Evolutionary conservation across 352 stramenopile genomes (phyloP), one percentile per base, ranked within the genome.

Genomic region (Globisporangium carolinianum): DNA sequence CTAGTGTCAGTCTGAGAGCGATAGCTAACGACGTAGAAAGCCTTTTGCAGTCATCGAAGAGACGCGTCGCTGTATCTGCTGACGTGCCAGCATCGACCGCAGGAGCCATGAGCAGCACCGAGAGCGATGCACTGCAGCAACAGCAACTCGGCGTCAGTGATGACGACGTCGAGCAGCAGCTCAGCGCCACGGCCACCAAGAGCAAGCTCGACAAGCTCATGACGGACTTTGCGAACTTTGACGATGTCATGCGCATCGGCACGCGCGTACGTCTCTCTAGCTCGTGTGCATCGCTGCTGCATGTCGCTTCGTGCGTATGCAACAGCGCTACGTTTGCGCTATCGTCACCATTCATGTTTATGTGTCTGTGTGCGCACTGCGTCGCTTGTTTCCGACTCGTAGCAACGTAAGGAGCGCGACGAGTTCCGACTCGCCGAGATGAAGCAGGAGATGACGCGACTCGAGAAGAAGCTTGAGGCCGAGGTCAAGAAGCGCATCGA

Each of bases 401-500:
- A 91, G 81, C 82, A 90, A 74, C 80, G 94, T 5, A 90, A 89
- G 51, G 92, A 98, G 72, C 91, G 93, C 51, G 91, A 98, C 58
- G 92, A 98, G 67, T 81, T 96, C 65, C 86, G 85, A 11, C 67
- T 98, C 39, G 92, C 91, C 9, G 85, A 98, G 69, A 91, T 98
- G 67, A 83, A 85, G 47, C 85, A 97, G 35, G 86, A 98, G 65
- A 96, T 98, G 73, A 84, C 68, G 51, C 77, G 84, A 0, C 67
- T 98, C 9, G 93, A 98, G 72, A 68, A 86, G 62, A 91, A 93
- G 10, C 75, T 98, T n/a, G 84, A 95, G 36, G 82, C 86, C 6
- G 91, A 98, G 76, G 95, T 92, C 51, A 96, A 96, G 70, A 89
- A 96, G 64, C 88, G 94, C n/a, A 79, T 98, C 32, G 89, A 98